phyloP scores from a whole-genome alignment of 2,329 filamentous ascomycete species.

The Decorospora gaudefroyi region DNA sequence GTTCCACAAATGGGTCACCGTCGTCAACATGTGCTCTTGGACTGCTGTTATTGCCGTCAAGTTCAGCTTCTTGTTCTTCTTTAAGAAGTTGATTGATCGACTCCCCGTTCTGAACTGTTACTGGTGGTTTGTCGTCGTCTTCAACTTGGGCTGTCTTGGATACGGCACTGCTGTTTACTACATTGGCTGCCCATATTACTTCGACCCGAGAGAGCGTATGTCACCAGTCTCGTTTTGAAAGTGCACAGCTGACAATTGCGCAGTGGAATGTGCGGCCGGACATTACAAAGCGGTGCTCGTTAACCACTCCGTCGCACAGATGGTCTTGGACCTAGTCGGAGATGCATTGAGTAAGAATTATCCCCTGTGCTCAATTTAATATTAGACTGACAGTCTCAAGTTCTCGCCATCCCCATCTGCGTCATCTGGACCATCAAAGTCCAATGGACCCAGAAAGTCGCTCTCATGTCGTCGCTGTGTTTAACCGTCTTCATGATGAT shows the following conservation, averaged over 20 bases:
- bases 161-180: background rate
- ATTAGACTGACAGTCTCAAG: background rate
- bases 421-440: slow-evolving; percentile 9
- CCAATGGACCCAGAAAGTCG: slow-evolving; percentile 6
- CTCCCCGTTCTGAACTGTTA: background rate
- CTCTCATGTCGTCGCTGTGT: slow-evolving; percentile 6
- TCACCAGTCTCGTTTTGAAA: no score
- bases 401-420: slow-evolving; percentile 9
- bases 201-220: background rate
- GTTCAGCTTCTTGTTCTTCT: slow-evolving; percentile 3
- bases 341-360: slow-evolving; percentile 6
- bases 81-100: slow-evolving; percentile 1
- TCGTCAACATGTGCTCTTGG: background rate
- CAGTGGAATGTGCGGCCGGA: background rate
- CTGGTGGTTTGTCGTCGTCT: background rate
- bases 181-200: slow-evolving; percentile 1
- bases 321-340: slow-evolving; percentile 1
- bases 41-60: background rate
- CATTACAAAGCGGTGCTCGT: background rate
- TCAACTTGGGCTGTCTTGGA: background rate
- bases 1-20: slow-evolving; percentile 5
- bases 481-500: slow-evolving; percentile 8
- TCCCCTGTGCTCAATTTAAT: background rate
- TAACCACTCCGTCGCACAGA: background rate
- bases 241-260: background rate